These are phyloP conservation scores for Rickenella mellea DNA, from an alignment of 768 basidiomycete species.

Conservation along the genomic window DNA sequence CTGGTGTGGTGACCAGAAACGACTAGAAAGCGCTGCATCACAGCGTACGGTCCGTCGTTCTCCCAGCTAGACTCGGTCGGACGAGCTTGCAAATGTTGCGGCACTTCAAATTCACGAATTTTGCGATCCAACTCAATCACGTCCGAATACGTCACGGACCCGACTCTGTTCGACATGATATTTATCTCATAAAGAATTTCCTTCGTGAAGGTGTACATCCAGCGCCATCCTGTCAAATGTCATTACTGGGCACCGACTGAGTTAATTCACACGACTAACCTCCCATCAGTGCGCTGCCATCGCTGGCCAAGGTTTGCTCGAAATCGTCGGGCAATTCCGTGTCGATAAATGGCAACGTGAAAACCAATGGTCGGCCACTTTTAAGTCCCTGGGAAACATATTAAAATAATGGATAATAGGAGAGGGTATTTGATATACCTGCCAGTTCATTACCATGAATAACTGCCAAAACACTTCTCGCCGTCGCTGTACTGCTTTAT, in stretches of 20 bases:
- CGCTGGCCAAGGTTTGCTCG: neutral
- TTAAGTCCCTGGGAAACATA: conserved; percentile 1
- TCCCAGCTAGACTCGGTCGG: no score
- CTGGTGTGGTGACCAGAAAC: conserved; percentile 54
- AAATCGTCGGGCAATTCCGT: neutral
- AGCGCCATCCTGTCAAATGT: neutral
- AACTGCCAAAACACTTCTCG: conserved; percentile 40
- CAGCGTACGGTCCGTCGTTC: conserved; percentile 5
- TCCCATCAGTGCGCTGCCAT: neutral
- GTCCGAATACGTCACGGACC: conserved; percentile 23
- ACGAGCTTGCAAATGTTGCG: no score
- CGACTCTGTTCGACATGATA: no score
- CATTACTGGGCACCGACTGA: neutral
- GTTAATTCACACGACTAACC: neutral
- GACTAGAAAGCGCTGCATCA: conserved; percentile 40
- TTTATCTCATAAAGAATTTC: neutral
- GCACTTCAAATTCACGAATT: neutral
- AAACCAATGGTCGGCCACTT: conserved; percentile 4
- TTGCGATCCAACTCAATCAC: neutral
- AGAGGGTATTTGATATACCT: conserved; percentile 25
- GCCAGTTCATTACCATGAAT: conserved; percentile 55
- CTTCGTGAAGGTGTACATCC: neutral
- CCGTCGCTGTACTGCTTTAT: conserved; percentile 51
- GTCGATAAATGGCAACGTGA: neutral
- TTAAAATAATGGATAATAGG: neutral